Base-by-base conservation (phyloP, 495 filamentous ascomycete genomes). In the Lasiosphaeria ovina region DNA sequence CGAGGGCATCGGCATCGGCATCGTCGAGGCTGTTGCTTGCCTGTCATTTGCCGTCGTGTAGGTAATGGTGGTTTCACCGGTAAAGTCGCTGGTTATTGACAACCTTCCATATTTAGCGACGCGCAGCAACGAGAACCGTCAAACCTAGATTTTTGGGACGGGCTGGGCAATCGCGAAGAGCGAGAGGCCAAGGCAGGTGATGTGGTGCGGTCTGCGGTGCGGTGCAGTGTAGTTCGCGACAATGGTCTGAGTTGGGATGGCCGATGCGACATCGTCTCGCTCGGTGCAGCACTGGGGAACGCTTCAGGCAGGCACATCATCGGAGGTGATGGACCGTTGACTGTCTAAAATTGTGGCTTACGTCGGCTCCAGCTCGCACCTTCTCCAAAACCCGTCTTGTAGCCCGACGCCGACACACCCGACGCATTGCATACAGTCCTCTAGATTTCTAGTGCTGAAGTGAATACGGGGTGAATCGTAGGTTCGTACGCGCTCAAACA, bases 31-130 rank as follows among this genome's bases (percentile, higher is more conserved):
- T 3, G 38, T 42, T 42, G 38, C 12, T 42, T 42, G 38, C 12
- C 12, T 42, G 38, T 24, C 24, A 24, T 12, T 47, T 47, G 44
- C 4, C 4, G 3, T 11, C 5, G 49, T 51, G 17, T n/a, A 12
- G 32, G 49, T 51, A 10, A 2, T 51, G 49, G n/a, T 51, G 49
- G 44, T 11, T 16, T 53, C 9, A 53, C 51, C 33, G 51, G 51
- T 40, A 34, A 45, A 24, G 17, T 3, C 35, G n/a, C n/a, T 47
- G 49, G 42, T 35, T 35, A 33, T 32, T 35, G 34, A 36, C 33
- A 57, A 50, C 55, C 38, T 58, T 59, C 56, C 35, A 53, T 54
- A 40, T 63, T 16, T 11, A 47, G 61, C 56, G 61, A 63, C n/a
- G 24, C 56, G 56, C 61, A 48, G 48, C 40, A 12, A 35, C 52